These are phyloP conservation scores for Stromatinia cepivora DNA, from an alignment of 2,329 filamentous ascomycete species.

Conservation along the genomic window DNA sequence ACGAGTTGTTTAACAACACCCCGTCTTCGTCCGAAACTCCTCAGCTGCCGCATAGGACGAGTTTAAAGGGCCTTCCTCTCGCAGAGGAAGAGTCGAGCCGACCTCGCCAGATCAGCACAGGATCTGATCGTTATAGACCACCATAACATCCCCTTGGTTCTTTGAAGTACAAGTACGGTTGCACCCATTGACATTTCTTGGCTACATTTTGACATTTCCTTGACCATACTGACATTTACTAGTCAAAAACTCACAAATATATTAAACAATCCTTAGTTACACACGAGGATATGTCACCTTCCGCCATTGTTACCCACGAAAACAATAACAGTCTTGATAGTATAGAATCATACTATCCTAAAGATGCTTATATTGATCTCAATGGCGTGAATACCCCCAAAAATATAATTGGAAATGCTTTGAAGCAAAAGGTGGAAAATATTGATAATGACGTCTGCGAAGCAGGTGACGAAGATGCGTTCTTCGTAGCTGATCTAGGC, in stretches of 20 bases:
- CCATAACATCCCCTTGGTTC: constrained; percentile 68
- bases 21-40: constrained; percentile 59
- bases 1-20: constrained; percentile 51
- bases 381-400: constrained; percentile 55
- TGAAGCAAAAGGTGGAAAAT: constrained; percentile 79
- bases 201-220: neutral
- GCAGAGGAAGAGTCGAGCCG: constrained; percentile 99
- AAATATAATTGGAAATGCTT: constrained; percentile 79
- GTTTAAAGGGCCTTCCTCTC: constrained; percentile 98
- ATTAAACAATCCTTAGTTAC: constrained; percentile 30
- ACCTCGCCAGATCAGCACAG: constrained; percentile 89
- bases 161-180: constrained; percentile 36
- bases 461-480: constrained; percentile 92
- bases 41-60: constrained; percentile 99
- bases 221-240: constrained; percentile 18
- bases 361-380: constrained; percentile 35
- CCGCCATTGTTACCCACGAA: constrained; percentile 57
- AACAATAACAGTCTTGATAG: constrained; percentile 40
- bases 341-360: constrained; percentile 37
- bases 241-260: constrained; percentile 15
- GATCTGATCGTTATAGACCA: constrained; percentile 91
- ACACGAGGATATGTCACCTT: constrained; percentile 63
- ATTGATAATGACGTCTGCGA: constrained; percentile 88
- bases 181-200: neutral
- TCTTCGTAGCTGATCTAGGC: constrained; percentile 97